Conservation (phyloP, 2,329 filamentous ascomycete genomes). For the Aspergillus uvarum region DNA sequence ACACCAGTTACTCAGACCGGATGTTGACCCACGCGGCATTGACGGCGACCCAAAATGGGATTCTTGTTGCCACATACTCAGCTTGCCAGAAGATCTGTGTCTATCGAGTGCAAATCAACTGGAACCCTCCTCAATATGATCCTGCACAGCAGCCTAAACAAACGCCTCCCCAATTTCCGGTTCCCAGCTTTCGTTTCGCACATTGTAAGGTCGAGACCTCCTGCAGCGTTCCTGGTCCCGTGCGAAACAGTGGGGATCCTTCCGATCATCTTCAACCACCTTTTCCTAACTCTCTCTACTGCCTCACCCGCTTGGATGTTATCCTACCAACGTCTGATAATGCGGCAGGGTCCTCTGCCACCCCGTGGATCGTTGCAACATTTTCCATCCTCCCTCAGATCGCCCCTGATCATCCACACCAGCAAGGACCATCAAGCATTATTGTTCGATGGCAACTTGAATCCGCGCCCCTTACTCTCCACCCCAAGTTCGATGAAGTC, state of each 20-base stretch:
- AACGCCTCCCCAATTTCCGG: conserved; percentile 30
- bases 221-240: conserved; percentile 31
- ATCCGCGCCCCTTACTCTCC: conserved; percentile 64
- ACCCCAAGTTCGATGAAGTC: conserved; percentile 75
- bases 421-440: conserved; percentile 68
- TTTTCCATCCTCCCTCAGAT: conserved; percentile 62
- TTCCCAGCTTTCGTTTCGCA: conserved; percentile 38
- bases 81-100: conserved; percentile 70
- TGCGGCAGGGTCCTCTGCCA: conserved; percentile 52
- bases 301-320: conserved; percentile 73
- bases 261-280: conserved; percentile 23
- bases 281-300: conserved; percentile 46
- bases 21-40: conserved; percentile 78
- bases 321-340: conserved; percentile 65
- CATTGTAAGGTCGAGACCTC: conserved; percentile 40
- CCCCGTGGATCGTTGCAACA: conserved; percentile 68
- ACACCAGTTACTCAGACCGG: conserved; percentile 68
- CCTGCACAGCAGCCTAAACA: conserved; percentile 44
- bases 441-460: conserved; percentile 80
- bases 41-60: conserved; percentile 66
- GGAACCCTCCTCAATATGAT: conserved; percentile 62
- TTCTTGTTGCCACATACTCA: conserved; percentile 43
- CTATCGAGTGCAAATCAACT: conserved; percentile 71
- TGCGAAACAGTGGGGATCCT: conserved; percentile 24
- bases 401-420: conserved; percentile 55